Evolutionary conservation across 306 rosid genomes (phyloP).

Genomic region (Gastrolobium bilobum): DNA sequence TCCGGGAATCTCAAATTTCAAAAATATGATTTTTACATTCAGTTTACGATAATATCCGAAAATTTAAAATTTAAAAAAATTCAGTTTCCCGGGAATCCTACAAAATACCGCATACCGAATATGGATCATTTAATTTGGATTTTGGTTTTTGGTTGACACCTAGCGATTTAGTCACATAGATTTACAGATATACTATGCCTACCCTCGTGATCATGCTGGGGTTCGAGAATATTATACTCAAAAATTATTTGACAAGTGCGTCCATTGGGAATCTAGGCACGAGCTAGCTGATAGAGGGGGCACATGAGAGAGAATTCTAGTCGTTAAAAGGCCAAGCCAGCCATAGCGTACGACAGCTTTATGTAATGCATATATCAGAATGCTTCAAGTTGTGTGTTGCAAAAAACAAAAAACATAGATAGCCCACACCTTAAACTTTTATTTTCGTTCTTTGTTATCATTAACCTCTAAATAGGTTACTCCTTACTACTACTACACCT

Average conservation of each 20-base stretch:
- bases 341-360: constrained; percentile 58
- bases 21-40: too few relatives aligned
- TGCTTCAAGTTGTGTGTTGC: constrained; percentile 42
- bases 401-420: constrained; percentile 51
- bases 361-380: background rate
- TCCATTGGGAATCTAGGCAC: constrained; percentile 71
- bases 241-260: constrained; percentile 53
- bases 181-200: constrained; percentile 44
- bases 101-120: too few relatives aligned
- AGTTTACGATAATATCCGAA: too few relatives aligned
- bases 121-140: constrained; percentile 50
- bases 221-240: constrained; percentile 49
- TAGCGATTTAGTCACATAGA: constrained; percentile 24
- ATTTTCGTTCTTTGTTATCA: constrained; percentile 18
- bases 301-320: constrained; percentile 51
- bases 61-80: too few relatives aligned
- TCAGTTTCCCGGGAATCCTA: too few relatives aligned
- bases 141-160: constrained; percentile 40
- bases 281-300: constrained; percentile 54
- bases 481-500: constrained; percentile 32
- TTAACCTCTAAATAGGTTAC: constrained; percentile 22
- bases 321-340: constrained; percentile 51
- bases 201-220: constrained; percentile 64
- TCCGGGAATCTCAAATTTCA: too few relatives aligned
- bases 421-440: constrained; percentile 42